A percentile compares a stretch with the other conserved stretches of the same genome.
Conservation (phyloP, 2,329 filamentous ascomycete genomes). For the Aquanectria penicillioides region DNA sequence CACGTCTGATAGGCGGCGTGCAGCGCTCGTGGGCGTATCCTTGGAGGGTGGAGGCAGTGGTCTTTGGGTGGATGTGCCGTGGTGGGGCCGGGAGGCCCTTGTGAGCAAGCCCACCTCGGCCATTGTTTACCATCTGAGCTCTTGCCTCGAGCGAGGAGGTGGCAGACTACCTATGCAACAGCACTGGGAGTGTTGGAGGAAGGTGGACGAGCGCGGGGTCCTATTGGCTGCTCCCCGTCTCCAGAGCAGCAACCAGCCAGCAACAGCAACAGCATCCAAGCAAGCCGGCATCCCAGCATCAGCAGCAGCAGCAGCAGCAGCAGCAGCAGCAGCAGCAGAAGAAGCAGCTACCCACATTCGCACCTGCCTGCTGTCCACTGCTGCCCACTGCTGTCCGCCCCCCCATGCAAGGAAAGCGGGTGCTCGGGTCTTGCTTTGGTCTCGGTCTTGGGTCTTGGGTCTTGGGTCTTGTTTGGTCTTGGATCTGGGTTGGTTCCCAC, state of each 20-base stretch:
- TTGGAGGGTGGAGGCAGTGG: conserved; percentile 6
- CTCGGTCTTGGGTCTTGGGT: too few species aligned
- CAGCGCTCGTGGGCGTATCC: conserved; percentile 1
- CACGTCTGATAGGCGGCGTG: conserved; percentile 32
- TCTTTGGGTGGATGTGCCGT: conserved; percentile 21
- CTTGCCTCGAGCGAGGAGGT: conserved; percentile 11
- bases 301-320: conserved; percentile 17
- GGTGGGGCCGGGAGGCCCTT: conserved; percentile 14
- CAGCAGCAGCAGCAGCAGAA: conserved; percentile 13
- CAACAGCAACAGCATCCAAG: background rate
- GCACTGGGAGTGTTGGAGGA: background rate
- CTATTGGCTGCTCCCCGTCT: conserved; percentile 36
- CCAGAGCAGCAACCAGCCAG: conserved; percentile 24
- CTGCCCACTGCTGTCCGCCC: conserved; percentile 1
- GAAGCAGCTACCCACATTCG: conserved; percentile 9
- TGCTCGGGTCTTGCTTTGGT: conserved; percentile 17
- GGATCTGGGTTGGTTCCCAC: too few species aligned
- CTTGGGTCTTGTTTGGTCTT: too few species aligned
- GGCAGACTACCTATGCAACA: too few species aligned
- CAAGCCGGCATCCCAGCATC: conserved; percentile 3
- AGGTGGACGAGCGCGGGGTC: conserved; percentile 24
- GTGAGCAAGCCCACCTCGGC: conserved; percentile 5
- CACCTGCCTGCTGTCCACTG: conserved; percentile 12
- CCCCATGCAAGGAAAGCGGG: conserved; percentile 19
- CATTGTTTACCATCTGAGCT: conserved; percentile 40